phyloP scores from a whole-genome alignment of 2,329 filamentous ascomycete genomes.

The Nigrospora sphaerica region DNA sequence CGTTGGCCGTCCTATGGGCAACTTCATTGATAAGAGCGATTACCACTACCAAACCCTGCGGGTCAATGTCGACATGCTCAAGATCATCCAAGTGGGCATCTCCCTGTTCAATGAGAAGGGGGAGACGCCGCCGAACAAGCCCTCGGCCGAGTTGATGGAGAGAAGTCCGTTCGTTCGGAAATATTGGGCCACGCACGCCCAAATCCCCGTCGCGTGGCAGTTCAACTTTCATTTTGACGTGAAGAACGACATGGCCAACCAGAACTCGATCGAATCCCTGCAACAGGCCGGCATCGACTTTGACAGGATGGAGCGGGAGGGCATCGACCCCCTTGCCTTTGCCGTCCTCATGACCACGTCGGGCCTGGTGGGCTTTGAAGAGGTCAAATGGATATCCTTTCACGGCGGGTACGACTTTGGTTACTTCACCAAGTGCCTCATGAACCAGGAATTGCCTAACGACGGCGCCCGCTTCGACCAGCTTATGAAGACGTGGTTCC shows the following conservation, averaged over 20 bases:
- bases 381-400: slow-evolving; percentile 95
- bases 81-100: slow-evolving; percentile 94
- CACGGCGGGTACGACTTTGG: slow-evolving; percentile 98
- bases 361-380: slow-evolving; percentile 78
- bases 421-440: slow-evolving; percentile 90
- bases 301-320: slow-evolving; percentile 71
- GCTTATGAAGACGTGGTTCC: slow-evolving; percentile 88
- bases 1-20: slow-evolving; percentile 88
- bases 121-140: slow-evolving; percentile 71
- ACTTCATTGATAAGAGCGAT: slow-evolving; percentile 89
- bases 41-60: slow-evolving; percentile 98
- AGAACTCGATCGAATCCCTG: slow-evolving; percentile 87
- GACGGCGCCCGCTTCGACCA: slow-evolving; percentile 86
- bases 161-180: slow-evolving; percentile 29
- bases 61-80: slow-evolving; percentile 94
- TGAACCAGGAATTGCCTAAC: slow-evolving; percentile 73
- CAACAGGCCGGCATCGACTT: slow-evolving; percentile 93
- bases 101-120: slow-evolving; percentile 89
- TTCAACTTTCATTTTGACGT: slow-evolving; percentile 98
- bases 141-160: slow-evolving; percentile 36
- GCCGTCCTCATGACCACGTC: slow-evolving; percentile 86
- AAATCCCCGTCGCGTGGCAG: slow-evolving; percentile 88
- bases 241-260: slow-evolving; percentile 95
- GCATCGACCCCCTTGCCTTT: slow-evolving; percentile 86
- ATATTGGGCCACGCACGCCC: slow-evolving; percentile 30